phyloP scores from a whole-genome alignment of 805 yeast genomes.

The Kregervanrija pseudodelftensis region DNA sequence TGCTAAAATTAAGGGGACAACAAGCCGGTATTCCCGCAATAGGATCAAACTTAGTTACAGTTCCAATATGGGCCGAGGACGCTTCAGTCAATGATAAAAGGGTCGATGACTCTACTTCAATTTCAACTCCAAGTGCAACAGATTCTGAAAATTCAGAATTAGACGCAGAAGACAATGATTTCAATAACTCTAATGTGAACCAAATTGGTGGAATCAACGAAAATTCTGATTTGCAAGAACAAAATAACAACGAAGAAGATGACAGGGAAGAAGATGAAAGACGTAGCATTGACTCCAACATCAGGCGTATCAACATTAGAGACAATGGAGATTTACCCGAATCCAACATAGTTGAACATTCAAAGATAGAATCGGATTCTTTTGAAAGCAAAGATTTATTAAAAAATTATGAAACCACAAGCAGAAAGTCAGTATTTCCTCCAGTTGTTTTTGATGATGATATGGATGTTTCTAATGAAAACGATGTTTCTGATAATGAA shows the following conservation, averaged over 20 bases:
- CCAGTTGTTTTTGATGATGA: constrained; percentile 11
- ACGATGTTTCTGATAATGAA: not conserved
- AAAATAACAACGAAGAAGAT: not conserved
- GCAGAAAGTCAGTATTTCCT: constrained; percentile 19
- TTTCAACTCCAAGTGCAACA: no score
- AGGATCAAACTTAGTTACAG: no score
- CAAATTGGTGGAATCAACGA: no score
- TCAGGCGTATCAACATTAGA: not conserved
- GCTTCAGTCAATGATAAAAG: no score
- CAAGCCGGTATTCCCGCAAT: no score
- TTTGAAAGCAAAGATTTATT: constrained; percentile 5
- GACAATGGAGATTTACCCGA: no score
- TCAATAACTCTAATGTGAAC: no score
- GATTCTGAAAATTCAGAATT: no score
- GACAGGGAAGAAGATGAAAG: constrained; percentile 2
- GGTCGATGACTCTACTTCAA: no score
- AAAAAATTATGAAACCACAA: constrained; percentile 22
- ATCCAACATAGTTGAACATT: not conserved
- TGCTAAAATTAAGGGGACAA: no score
- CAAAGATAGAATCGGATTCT: constrained; percentile 1
- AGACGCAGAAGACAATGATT: no score
- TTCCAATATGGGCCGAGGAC: no score
- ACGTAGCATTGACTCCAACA: not conserved
- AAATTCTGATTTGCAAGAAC: not conserved
- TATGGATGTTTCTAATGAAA: constrained; percentile 2